These are phyloP conservation scores for Tolypocladium tundrense DNA, from an alignment of 2,329 filamentous ascomycete genomes.

Conservation along the genomic window DNA sequence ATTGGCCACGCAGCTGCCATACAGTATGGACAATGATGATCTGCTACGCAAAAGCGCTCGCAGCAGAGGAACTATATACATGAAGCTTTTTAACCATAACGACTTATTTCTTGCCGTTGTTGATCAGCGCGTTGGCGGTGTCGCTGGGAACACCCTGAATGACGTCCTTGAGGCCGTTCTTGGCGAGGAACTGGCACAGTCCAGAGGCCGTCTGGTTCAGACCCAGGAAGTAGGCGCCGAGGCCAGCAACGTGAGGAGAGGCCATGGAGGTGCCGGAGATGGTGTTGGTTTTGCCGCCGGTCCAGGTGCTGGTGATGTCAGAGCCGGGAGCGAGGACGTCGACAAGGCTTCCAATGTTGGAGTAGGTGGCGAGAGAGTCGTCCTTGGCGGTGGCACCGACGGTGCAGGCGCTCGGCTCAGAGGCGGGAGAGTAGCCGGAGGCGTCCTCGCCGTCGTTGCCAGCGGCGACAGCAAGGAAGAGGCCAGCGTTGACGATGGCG, in stretches of 20 bases:
- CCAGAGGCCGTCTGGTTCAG: conserved; percentile 31
- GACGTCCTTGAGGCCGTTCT: conserved; percentile 28
- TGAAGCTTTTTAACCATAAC: background rate
- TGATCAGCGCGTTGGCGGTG: conserved; percentile 43
- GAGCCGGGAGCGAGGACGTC: conserved; percentile 41
- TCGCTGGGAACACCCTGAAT: conserved; percentile 28
- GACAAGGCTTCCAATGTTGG: conserved; percentile 37
- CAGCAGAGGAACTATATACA: background rate
- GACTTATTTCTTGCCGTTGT: conserved; percentile 33
- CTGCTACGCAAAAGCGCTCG: background rate
- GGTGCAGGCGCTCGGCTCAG: conserved; percentile 33
- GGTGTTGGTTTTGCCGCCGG: conserved; percentile 23
- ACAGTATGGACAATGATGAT: background rate
- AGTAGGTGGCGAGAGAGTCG: conserved; percentile 32
- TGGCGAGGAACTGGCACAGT: conserved; percentile 35
- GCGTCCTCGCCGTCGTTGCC: conserved; percentile 38
- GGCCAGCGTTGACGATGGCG: conserved; percentile 28
- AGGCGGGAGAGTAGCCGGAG: conserved; percentile 33
- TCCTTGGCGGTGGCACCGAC: conserved; percentile 32
- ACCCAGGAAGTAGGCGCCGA: conserved; percentile 33
- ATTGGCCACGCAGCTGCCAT: too few species aligned
- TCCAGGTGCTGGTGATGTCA: conserved; percentile 33
- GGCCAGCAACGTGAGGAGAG: conserved; percentile 27
- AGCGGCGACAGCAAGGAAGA: conserved; percentile 45
- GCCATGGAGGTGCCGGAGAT: conserved; percentile 34